Conservation (phyloP, 2,329 filamentous ascomycete genomes). For the Ascochyta fabae region DNA sequence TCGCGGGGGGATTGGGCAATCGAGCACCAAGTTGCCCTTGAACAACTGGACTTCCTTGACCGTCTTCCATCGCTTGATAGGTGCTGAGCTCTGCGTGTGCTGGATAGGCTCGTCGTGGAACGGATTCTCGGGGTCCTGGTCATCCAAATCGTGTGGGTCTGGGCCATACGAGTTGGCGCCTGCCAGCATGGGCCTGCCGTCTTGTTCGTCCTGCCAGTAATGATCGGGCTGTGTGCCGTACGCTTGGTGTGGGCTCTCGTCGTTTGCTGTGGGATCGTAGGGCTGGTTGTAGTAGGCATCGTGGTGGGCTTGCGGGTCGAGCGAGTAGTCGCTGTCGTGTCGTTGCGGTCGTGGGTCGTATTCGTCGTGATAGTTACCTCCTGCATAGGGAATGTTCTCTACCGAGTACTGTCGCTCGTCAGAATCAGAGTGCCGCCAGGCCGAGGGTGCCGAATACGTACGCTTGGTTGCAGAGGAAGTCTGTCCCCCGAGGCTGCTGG, state of each 20-base stretch:
- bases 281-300: slow-evolving; percentile 85
- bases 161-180: slow-evolving; percentile 67
- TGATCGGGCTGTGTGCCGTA: slow-evolving; percentile 59
- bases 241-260: slow-evolving; percentile 60
- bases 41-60: slow-evolving; percentile 98
- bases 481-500: slow-evolving; percentile 71
- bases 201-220: slow-evolving; percentile 73
- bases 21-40: slow-evolving; percentile 93
- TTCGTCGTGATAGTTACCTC: slow-evolving; percentile 64
- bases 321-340: slow-evolving; percentile 68
- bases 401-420: slow-evolving; percentile 67
- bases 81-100: slow-evolving; percentile 62
- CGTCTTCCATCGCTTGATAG: slow-evolving; percentile 92
- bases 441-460: slow-evolving; percentile 55
- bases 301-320: slow-evolving; percentile 85
- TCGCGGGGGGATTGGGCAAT: slow-evolving; percentile 91
- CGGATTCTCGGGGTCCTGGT: slow-evolving; percentile 48
- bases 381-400: slow-evolving; percentile 70
- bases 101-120: slow-evolving; percentile 52
- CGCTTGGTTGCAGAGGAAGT: slow-evolving; percentile 82
- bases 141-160: slow-evolving; percentile 58
- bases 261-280: slow-evolving; percentile 73
- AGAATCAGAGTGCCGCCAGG: background rate
- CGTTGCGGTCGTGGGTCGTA: slow-evolving; percentile 58
- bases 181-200: slow-evolving; percentile 77